Base-by-base conservation (phyloP, 1,284 basidiomycete species). In the Ganoderma resinaceum region DNA sequence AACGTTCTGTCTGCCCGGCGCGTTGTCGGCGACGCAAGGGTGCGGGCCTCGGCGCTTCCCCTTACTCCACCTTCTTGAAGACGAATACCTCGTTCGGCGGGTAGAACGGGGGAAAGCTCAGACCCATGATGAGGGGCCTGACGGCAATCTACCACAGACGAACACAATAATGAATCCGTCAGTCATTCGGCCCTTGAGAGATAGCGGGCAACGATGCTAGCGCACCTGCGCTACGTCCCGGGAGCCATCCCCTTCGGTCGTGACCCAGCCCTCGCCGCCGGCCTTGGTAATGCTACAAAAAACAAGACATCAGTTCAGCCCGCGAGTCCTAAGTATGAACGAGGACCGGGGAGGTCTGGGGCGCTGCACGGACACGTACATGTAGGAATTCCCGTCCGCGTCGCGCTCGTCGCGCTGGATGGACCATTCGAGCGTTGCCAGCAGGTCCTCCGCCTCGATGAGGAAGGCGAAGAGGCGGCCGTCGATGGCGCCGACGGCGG, bases 41-140 rank as follows among this genome's bases (percentile, higher is more conserved):
- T n/a, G n/a, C n/a, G n/a, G n/a, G n/a, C n/a, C n/a, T n/a, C n/a
- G n/a, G n/a, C n/a, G n/a, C n/a, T n/a, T n/a, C n/a, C n/a, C n/a
- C n/a, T n/a, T n/a, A n/a, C n/a, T n/a, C n/a, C 29, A 55, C 29
- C 52, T 20, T 55, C 52, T 29, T 55, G 52, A 55, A 55, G 52
- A 55, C 29, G 52, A 55, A 55, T 29, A 55, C 29, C 52, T 55
- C 52, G 52, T 31, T 55, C 29, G 29, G 26, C 1, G 52, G 52
- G 52, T 33, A 55, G 52, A 33, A 31, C 2, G 52, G 52, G 0
- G 52, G 52, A 4, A 14, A 3, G 29, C 16, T 31, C 52, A 33
- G 2, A 55, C 31, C 46, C 12, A 52, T 23, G 46, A 31, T 55
- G 31, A 55, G 29, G 29, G 31, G 52, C 52, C 16, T 16, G 6